phyloP scores from a whole-genome alignment of 2,329 filamentous ascomycete species.

The Whalleya microplaca region DNA sequence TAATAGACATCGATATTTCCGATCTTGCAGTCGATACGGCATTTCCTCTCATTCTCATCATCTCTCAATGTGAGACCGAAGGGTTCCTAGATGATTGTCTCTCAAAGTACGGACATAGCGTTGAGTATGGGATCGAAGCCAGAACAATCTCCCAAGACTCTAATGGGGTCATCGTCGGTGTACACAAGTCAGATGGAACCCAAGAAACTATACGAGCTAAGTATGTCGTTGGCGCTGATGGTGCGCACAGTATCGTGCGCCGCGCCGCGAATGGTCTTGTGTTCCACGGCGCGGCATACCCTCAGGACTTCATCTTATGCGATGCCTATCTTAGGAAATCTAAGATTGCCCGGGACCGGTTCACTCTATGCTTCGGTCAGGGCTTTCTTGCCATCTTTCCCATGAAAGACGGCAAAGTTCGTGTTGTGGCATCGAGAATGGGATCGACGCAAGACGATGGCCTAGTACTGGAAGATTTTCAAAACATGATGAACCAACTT shows the following conservation, averaged over 20 bases:
- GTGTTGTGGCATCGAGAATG: conserved; percentile 32
- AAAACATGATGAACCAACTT: conserved; percentile 34
- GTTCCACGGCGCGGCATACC: conserved; percentile 48
- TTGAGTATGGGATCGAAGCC: conserved; percentile 28
- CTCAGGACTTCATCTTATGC: conserved; percentile 49
- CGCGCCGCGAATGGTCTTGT: conserved; percentile 38
- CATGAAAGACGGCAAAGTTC: conserved; percentile 30
- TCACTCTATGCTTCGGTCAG: conserved; percentile 35
- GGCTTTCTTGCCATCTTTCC: conserved; percentile 42
- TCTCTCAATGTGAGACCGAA: conserved; percentile 32
- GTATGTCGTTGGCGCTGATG: conserved; percentile 50
- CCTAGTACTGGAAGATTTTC: conserved; percentile 36
- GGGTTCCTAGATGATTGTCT: conserved; percentile 22
- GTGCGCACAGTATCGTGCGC: conserved; percentile 47
- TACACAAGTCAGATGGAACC: conserved; percentile 15
- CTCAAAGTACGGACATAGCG: conserved; percentile 13
- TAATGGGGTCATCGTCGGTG: conserved; percentile 25
- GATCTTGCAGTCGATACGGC: conserved; percentile 33
- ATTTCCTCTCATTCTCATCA: conserved; percentile 26
- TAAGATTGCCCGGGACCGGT: conserved; percentile 23
- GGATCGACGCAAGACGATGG: conserved; percentile 16
- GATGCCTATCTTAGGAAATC: conserved; percentile 41
- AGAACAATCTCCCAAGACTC: conserved; percentile 17
- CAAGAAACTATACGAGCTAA: conserved; percentile 28
- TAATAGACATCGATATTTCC: conserved; percentile 37